Evolutionary conservation across 2,329 filamentous ascomycete species (phyloP).

Genomic region (Diplodia intermedia): DNA sequence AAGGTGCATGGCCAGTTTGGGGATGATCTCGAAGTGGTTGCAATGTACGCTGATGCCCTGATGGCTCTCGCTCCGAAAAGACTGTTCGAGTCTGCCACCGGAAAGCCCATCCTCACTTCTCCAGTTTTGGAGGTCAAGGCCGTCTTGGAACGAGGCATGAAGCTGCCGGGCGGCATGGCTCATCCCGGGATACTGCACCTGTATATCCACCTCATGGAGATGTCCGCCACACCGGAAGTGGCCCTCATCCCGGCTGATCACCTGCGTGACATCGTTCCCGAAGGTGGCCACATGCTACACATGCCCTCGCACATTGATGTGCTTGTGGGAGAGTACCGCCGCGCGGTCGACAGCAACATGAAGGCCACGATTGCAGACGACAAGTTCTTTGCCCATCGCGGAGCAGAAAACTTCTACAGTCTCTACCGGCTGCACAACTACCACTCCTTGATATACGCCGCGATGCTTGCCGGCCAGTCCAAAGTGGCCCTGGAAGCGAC

Average conservation of each 20-base stretch:
- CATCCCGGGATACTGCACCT: constrained; percentile 74
- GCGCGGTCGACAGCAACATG: constrained; percentile 70
- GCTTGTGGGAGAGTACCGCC: constrained; percentile 72
- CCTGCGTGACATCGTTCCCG: constrained; percentile 70
- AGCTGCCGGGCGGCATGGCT: constrained; percentile 53
- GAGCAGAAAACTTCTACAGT: constrained; percentile 75
- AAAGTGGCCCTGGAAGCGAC: constrained; percentile 68
- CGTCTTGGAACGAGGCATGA: constrained; percentile 66
- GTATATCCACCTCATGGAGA: constrained; percentile 81
- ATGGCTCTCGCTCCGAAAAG: constrained; percentile 72
- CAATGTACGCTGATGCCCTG: constrained; percentile 68
- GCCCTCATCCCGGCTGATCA: constrained; percentile 67
- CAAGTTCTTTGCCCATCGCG: constrained; percentile 65
- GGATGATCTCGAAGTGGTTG: constrained; percentile 67
- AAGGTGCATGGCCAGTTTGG: constrained; percentile 60
- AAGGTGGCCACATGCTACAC: constrained; percentile 73
- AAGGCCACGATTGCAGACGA: constrained; percentile 72
- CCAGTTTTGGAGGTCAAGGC: constrained; percentile 65
- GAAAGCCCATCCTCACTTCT: constrained; percentile 61
- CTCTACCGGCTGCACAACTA: constrained; percentile 77
- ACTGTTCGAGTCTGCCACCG: constrained; percentile 67
- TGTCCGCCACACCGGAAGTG: constrained; percentile 70
- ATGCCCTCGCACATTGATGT: constrained; percentile 83
- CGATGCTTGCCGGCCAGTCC: constrained; percentile 76
- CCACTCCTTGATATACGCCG: constrained; percentile 77